A percentile compares a stretch with the other conserved stretches of the same genome.
These are phyloP conservation scores for Filobasidium wieringae DNA, from an alignment of 768 basidiomycete species.

Conservation along the genomic window DNA sequence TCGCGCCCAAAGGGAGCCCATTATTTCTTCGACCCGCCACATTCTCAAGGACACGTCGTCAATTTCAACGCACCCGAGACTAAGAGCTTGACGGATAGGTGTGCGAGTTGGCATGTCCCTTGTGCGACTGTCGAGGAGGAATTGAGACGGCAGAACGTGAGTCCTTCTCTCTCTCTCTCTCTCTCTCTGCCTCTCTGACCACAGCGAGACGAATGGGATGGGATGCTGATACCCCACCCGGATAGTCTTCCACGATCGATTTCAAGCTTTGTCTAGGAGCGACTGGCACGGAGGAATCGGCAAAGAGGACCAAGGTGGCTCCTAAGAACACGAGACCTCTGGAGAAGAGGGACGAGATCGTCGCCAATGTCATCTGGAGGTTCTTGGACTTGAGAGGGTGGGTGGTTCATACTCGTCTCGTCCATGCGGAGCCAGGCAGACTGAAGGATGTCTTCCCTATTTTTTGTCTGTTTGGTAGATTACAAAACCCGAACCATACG, in stretches of 20 bases:
- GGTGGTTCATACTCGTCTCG: slow-evolving; percentile 31
- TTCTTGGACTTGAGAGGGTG: slow-evolving; percentile 93
- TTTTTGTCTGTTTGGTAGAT: background rate
- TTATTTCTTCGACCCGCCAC: slow-evolving; percentile 45
- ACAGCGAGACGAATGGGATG: no score
- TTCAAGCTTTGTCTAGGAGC: slow-evolving; percentile 89
- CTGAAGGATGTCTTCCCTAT: background rate
- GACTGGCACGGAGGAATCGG: slow-evolving; percentile 66
- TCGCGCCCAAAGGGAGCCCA: slow-evolving; percentile 19
- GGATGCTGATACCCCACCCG: background rate
- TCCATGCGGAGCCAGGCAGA: background rate
- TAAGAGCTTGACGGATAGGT: slow-evolving; percentile 72
- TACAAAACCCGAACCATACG: slow-evolving; percentile 62
- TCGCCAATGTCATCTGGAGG: slow-evolving; percentile 96
- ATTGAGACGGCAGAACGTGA: slow-evolving; percentile 85
- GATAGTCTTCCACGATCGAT: slow-evolving; percentile 90
- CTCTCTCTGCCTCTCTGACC: no score
- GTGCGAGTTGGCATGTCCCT: slow-evolving; percentile 78
- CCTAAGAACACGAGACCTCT: slow-evolving; percentile 47
- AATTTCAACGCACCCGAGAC: slow-evolving; percentile 66
- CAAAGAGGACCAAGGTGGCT: slow-evolving; percentile 59
- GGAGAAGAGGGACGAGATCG: slow-evolving; percentile 96
- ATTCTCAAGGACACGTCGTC: slow-evolving; percentile 52
- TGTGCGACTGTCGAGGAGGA: slow-evolving; percentile 83
- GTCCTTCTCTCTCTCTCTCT: slow-evolving; percentile 28